These are phyloP conservation scores for Sporisorium reilianum DNA, from an alignment of 1,284 basidiomycete species.

Conservation along the genomic window DNA sequence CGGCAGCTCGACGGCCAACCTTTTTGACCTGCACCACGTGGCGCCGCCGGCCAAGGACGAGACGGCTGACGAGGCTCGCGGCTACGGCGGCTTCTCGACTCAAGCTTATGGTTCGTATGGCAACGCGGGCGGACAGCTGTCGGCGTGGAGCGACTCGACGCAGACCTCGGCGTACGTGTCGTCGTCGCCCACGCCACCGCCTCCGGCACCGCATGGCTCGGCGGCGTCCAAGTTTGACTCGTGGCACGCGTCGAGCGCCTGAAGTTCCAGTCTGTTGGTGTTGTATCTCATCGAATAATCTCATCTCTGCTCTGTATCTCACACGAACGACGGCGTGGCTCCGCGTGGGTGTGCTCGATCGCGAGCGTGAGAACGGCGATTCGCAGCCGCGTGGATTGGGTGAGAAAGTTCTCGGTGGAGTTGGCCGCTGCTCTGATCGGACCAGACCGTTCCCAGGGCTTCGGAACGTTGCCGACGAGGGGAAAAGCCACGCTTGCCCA, in stretches of 20 bases:
- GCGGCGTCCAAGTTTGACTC: constrained; percentile 13
- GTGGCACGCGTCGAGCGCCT: constrained; percentile 17
- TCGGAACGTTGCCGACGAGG: constrained; percentile 2
- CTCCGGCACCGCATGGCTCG: constrained; percentile 7
- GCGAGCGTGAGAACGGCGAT: not conserved
- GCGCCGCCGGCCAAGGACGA: constrained; percentile 4
- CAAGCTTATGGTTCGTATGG: not conserved
- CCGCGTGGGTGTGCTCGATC: too few species aligned
- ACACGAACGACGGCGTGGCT: too few species aligned
- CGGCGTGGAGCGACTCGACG: constrained; percentile 19
- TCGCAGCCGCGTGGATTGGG: too few species aligned
- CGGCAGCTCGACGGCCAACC: not conserved
- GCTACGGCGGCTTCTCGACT: constrained; percentile 6
- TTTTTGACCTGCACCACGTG: constrained; percentile 9
- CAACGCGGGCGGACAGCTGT: constrained; percentile 5
- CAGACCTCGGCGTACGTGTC: constrained; percentile 9
- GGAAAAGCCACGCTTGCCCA: not conserved
- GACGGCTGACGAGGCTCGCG: constrained; percentile 4
- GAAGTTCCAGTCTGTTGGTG: not conserved
- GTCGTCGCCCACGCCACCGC: constrained; percentile 18
- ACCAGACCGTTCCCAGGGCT: not conserved
- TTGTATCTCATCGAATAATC: too few species aligned
- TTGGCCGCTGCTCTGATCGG: not conserved
- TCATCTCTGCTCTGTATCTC: not conserved
- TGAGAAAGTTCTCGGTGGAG: not conserved